phyloP scores from a whole-genome alignment of 768 basidiomycete species.

The Pholiota microspora region DNA sequence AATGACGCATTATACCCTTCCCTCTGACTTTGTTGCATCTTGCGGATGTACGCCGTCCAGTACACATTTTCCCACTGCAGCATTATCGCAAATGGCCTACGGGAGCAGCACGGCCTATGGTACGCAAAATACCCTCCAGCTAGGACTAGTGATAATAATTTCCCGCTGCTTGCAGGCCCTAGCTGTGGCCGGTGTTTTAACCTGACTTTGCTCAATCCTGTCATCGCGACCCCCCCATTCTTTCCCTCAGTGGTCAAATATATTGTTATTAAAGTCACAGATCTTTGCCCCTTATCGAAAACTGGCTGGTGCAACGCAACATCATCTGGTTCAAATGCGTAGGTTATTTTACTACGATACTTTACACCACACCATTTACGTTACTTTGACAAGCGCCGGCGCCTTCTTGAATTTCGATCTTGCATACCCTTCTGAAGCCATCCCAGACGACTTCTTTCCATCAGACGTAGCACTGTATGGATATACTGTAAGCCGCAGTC shows the following conservation, averaged over 20 bases:
- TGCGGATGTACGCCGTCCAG: constrained; percentile 75
- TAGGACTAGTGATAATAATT: not conserved
- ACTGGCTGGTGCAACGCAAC: constrained; percentile 75
- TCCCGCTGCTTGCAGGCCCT: constrained; percentile 41
- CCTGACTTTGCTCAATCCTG: constrained; percentile 69
- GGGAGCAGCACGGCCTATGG: constrained; percentile 72
- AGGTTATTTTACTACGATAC: constrained; percentile 21
- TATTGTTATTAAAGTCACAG: constrained; percentile 76
- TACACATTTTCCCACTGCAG: constrained; percentile 76
- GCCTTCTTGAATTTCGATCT: constrained; percentile 80
- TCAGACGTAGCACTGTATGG: constrained; percentile 68
- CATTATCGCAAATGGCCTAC: constrained; percentile 76
- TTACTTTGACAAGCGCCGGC: constrained; percentile 47
- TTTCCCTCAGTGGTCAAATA: constrained; percentile 58
- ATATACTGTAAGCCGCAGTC: constrained; percentile 30
- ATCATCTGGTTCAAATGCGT: constrained; percentile 59
- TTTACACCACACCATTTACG: not conserved
- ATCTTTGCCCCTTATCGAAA: constrained; percentile 67
- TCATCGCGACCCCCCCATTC: constrained; percentile 66
- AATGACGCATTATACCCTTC: constrained; percentile 72
- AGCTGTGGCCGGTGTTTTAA: constrained; percentile 80
- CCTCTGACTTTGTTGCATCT: constrained; percentile 57
- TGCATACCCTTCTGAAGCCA: constrained; percentile 70
- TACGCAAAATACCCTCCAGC: constrained; percentile 15
- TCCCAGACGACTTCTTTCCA: constrained; percentile 73